These are phyloP conservation scores for Neofusicoccum cordaticola DNA, from an alignment of 2,329 filamentous ascomycete genomes.

Conservation along the genomic window DNA sequence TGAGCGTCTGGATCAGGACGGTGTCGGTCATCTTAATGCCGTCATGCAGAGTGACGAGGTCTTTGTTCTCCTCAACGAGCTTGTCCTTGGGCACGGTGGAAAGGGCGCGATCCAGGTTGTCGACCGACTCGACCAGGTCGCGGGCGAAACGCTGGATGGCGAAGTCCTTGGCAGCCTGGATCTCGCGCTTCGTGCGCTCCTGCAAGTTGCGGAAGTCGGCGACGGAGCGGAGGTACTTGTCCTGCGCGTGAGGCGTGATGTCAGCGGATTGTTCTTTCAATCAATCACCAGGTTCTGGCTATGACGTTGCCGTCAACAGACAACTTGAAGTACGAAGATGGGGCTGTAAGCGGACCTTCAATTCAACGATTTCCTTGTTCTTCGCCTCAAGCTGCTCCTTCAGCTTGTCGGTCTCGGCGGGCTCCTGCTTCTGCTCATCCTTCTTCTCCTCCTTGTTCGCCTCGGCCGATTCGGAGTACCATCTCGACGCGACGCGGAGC, in stretches of 20 bases:
- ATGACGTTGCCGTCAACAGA: neutral
- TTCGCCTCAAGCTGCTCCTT: conserved; percentile 70
- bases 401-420: conserved; percentile 36
- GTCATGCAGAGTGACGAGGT: conserved; percentile 77
- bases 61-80: conserved; percentile 63
- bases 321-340: neutral
- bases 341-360: conserved; percentile 65
- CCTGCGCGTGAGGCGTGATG: conserved; percentile 52
- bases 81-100: conserved; percentile 73
- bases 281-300: neutral
- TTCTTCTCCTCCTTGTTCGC: conserved; percentile 43
- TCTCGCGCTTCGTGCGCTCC: conserved; percentile 87
- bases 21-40: conserved; percentile 93
- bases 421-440: conserved; percentile 47
- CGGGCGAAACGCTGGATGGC: conserved; percentile 92
- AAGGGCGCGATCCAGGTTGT: conserved; percentile 95
- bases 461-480: conserved; percentile 45
- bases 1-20: conserved; percentile 81
- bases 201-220: conserved; percentile 98
- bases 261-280: neutral
- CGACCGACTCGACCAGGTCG: conserved; percentile 90
- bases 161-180: conserved; percentile 83
- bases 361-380: conserved; percentile 70
- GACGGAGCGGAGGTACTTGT: conserved; percentile 89
- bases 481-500: conserved; percentile 33